Conservation (phyloP, 441 rosid species). For the Theobroma grandiflorum region DNA sequence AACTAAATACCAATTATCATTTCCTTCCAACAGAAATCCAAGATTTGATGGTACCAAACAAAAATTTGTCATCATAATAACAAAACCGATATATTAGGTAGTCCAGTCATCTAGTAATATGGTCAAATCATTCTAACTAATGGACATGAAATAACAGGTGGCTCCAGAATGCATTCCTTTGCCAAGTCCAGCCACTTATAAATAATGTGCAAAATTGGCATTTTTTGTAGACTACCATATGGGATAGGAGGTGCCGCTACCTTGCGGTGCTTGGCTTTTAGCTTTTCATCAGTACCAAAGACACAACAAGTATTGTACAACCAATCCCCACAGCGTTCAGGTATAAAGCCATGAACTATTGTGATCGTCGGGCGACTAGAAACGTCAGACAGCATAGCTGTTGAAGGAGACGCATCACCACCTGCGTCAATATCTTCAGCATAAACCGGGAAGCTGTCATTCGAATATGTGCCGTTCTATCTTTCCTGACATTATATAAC, state of each 20-base stretch:
- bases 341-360: slow-evolving; percentile 89
- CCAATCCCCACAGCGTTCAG: slow-evolving; percentile 72
- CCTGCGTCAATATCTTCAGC: slow-evolving; percentile 94
- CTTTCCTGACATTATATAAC: slow-evolving; percentile 64
- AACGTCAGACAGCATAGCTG: slow-evolving; percentile 86
- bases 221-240: neutral
- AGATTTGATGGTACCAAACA: neutral
- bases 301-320: slow-evolving; percentile 90
- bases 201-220: neutral
- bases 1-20: neutral
- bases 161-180: neutral
- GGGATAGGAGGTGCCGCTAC: slow-evolving; percentile 37
- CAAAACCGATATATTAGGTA: neutral
- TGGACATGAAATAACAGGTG: neutral
- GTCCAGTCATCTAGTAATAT: neutral
- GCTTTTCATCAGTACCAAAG: slow-evolving; percentile 73
- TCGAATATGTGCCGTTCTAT: slow-evolving; percentile 91
- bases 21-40: neutral
- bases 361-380: slow-evolving; percentile 72
- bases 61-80: neutral
- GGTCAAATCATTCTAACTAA: neutral
- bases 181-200: neutral
- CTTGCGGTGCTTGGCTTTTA: slow-evolving; percentile 93
- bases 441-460: slow-evolving; percentile 88
- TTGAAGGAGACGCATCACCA: slow-evolving; percentile 75